phyloP scores from a whole-genome alignment of 2,329 filamentous ascomycete species.

The Fusarium poae region DNA sequence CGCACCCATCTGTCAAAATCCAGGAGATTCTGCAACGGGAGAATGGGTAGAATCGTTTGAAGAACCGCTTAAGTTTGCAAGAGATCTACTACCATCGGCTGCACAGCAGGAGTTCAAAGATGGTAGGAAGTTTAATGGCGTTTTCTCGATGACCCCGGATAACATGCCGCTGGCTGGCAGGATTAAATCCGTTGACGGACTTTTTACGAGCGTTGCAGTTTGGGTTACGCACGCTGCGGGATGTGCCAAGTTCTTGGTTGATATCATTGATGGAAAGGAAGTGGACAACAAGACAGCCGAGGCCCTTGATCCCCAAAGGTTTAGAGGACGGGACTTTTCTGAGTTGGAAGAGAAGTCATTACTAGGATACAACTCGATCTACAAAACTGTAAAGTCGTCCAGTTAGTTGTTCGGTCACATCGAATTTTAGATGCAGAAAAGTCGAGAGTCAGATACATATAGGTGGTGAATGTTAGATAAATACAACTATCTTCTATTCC shows the following conservation, averaged over 20 bases:
- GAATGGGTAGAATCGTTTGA: slow-evolving; percentile 37
- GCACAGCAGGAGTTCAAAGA: slow-evolving; percentile 20
- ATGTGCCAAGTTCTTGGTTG: slow-evolving; percentile 33
- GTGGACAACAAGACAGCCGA: slow-evolving; percentile 19
- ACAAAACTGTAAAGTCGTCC: slow-evolving; percentile 37
- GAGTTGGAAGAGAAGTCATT: slow-evolving; percentile 37
- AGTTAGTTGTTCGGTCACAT: not conserved
- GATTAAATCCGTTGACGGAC: slow-evolving; percentile 4
- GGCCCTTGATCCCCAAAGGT: slow-evolving; percentile 40
- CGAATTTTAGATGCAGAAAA: not conserved
- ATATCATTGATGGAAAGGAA: slow-evolving; percentile 21
- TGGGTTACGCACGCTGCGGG: slow-evolving; percentile 45
- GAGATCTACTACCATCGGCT: slow-evolving; percentile 21
- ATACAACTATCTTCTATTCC: too few species aligned
- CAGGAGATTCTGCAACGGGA: slow-evolving; percentile 32
- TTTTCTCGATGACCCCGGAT: slow-evolving; percentile 48
- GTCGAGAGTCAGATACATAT: too few species aligned
- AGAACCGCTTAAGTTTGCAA: slow-evolving; percentile 27
- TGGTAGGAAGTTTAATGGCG: slow-evolving; percentile 38
- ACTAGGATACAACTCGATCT: slow-evolving; percentile 43
- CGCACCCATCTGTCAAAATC: slow-evolving; percentile 20
- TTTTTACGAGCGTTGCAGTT: slow-evolving; percentile 40
- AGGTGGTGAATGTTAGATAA: too few species aligned
- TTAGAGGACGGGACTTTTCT: slow-evolving; percentile 23
- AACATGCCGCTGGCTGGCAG: slow-evolving; percentile 44